A percentile compares a stretch with the other conserved stretches of the same genome.
phyloP scores from a whole-genome alignment of 768 basidiomycete species.

The Boletus bicolor region DNA sequence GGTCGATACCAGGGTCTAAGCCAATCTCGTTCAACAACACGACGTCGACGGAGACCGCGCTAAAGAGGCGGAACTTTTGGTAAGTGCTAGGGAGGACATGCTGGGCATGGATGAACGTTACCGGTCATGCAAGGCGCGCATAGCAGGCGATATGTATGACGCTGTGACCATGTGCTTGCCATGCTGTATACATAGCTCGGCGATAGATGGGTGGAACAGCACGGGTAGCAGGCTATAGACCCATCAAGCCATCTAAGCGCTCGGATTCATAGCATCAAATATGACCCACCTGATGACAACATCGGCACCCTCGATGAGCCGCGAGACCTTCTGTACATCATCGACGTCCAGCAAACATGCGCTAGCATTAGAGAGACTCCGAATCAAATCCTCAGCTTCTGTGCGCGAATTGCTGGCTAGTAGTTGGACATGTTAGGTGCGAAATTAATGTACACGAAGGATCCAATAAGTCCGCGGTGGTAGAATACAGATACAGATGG shows the following conservation, averaged over 20 bases:
- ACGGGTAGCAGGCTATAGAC: constrained; percentile 71
- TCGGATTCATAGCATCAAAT: background rate
- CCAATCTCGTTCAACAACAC: constrained; percentile 88
- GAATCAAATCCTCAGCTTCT: constrained; percentile 52
- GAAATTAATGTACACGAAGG: constrained; percentile 9
- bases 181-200: constrained; percentile 67
- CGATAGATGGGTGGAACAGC: constrained; percentile 65
- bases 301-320: constrained; percentile 63
- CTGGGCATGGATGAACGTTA: constrained; percentile 32
- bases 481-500: constrained; percentile 8
- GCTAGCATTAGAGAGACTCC: constrained; percentile 47
- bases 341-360: constrained; percentile 59
- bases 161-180: constrained; percentile 84
- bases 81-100: background rate
- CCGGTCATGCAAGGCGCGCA: constrained; percentile 63
- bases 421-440: background rate
- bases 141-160: constrained; percentile 80
- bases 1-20: constrained; percentile 87
- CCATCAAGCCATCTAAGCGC: background rate
- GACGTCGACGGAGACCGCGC: constrained; percentile 61
- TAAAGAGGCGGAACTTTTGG: constrained; percentile 18
- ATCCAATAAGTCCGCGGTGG: constrained; percentile 14
- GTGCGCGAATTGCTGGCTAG: constrained; percentile 68
- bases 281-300: constrained; percentile 74
- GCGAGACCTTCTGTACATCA: constrained; percentile 42